Evolutionary conservation across 441 rosid species (phyloP).

Genomic region (Kokia cookei): DNA sequence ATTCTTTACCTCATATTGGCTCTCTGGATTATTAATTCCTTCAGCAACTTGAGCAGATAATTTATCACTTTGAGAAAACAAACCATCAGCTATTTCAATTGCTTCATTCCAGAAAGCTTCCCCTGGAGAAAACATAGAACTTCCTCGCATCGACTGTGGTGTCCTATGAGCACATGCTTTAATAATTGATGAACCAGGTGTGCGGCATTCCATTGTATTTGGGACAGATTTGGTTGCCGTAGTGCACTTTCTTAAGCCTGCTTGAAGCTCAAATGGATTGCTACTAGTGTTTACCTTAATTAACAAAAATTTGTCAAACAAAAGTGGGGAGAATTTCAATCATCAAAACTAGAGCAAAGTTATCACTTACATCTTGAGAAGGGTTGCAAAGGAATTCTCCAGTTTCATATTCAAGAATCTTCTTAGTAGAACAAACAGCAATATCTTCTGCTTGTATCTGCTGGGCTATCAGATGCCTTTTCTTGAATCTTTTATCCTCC

Average conservation of each 20-base stretch:
- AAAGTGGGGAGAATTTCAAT: not conserved
- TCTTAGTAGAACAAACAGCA: slow-evolving; percentile 22
- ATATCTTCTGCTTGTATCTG: slow-evolving; percentile 25
- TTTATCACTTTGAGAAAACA: slow-evolving; percentile 35
- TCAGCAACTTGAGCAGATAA: slow-evolving; percentile 21
- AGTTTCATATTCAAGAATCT: slow-evolving; percentile 34
- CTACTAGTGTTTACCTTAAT: slow-evolving; percentile 28
- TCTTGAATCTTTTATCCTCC: slow-evolving; percentile 39
- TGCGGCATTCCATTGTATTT: slow-evolving; percentile 34
- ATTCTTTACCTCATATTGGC: slow-evolving; percentile 18
- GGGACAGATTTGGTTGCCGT: slow-evolving; percentile 32
- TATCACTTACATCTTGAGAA: slow-evolving; percentile 41
- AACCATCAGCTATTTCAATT: slow-evolving; percentile 84
- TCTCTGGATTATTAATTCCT: slow-evolving; percentile 18
- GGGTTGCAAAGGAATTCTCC: slow-evolving; percentile 16
- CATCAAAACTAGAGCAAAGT: slow-evolving; percentile 5
- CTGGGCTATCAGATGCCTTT: slow-evolving; percentile 37
- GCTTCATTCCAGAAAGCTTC: slow-evolving; percentile 98
- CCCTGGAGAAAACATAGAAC: slow-evolving; percentile 91
- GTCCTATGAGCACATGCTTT: slow-evolving; percentile 41
- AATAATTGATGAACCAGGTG: slow-evolving; percentile 57
- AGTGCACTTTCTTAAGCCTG: slow-evolving; percentile 64
- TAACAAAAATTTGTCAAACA: slow-evolving; percentile 7
- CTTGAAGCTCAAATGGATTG: slow-evolving; percentile 30
- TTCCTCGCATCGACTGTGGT: slow-evolving; percentile 77